Evolutionary conservation across 192 early-diverging fungal genomes (phyloP).

Genomic region (Backusella circina): DNA sequence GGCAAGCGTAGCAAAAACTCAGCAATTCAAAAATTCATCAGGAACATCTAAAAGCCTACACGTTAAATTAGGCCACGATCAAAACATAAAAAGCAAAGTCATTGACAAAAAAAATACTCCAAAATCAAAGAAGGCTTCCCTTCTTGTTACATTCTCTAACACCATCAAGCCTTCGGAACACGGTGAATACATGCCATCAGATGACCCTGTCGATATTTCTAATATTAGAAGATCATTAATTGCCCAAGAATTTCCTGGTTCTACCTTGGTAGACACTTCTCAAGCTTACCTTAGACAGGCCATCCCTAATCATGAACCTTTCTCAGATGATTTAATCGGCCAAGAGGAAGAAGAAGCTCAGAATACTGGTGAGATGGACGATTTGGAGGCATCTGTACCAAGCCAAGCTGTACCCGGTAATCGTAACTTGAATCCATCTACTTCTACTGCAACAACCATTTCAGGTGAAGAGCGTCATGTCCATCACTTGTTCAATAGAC

Average conservation of each 20-base stretch:
- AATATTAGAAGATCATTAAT: conserved; percentile 16
- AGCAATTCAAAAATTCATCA: neutral
- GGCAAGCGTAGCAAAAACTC: conserved; percentile 3
- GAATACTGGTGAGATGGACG: neutral
- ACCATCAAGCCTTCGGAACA: conserved; percentile 5
- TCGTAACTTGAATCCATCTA: neutral
- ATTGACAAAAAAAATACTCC: neutral
- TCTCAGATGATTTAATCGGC: neutral
- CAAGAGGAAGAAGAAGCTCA: neutral
- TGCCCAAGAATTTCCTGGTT: conserved; percentile 12
- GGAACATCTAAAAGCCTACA: neutral
- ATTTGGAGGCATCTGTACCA: neutral
- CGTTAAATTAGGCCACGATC: neutral
- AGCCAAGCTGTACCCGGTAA: neutral
- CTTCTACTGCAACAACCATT: neutral
- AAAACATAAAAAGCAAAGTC: neutral
- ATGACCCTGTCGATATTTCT: conserved; percentile 18
- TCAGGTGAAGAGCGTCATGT: neutral
- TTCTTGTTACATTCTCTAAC: conserved; percentile 12
- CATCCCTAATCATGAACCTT: neutral
- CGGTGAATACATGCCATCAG: conserved; percentile 6
- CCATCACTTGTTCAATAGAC: neutral
- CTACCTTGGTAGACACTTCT: neutral
- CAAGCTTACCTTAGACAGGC: neutral
- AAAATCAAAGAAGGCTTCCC: neutral